Conservation (phyloP, 2,329 filamentous ascomycete genomes). For the Sclerotinia spermophila region DNA sequence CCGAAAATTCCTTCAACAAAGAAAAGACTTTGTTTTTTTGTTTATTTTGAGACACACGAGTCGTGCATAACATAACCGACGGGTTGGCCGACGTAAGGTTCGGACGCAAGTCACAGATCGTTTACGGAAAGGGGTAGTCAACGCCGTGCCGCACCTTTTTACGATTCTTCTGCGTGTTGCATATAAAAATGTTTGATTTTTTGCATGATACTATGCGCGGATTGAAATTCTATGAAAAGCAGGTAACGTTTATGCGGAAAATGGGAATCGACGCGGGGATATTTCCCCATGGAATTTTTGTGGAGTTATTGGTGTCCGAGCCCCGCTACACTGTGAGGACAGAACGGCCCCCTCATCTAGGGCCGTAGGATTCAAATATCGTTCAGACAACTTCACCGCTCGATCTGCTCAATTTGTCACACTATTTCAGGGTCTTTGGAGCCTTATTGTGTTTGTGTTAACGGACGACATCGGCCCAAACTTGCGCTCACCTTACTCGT, state of each 20-base stretch:
- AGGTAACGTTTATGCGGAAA: not conserved
- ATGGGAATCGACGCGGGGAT: conserved; percentile 5
- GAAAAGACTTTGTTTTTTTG: not conserved
- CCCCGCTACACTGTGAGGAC: not conserved
- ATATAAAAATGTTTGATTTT: not conserved
- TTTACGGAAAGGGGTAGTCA: conserved; percentile 15
- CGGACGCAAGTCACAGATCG: conserved; percentile 10
- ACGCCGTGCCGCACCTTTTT: not conserved
- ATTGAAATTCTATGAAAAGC: not conserved
- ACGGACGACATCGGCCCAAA: not conserved
- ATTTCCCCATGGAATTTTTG: conserved; percentile 9
- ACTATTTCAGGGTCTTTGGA: not conserved
- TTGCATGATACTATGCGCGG: not conserved
- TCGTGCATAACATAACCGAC: not conserved
- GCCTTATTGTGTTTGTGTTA: not conserved
- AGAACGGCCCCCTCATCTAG: conserved; percentile 14
- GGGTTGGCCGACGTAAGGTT: not conserved
- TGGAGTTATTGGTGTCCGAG: not conserved
- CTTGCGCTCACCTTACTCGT: not conserved
- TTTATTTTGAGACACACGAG: not conserved
- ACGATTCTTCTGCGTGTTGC: not conserved
- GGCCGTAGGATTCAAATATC: not conserved
- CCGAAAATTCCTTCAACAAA: conserved; percentile 8
- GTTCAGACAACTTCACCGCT: not conserved
- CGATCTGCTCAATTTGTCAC: not conserved